phyloP scores from a whole-genome alignment of 495 filamentous ascomycete genomes.

The Aspergillus ellipticus region DNA sequence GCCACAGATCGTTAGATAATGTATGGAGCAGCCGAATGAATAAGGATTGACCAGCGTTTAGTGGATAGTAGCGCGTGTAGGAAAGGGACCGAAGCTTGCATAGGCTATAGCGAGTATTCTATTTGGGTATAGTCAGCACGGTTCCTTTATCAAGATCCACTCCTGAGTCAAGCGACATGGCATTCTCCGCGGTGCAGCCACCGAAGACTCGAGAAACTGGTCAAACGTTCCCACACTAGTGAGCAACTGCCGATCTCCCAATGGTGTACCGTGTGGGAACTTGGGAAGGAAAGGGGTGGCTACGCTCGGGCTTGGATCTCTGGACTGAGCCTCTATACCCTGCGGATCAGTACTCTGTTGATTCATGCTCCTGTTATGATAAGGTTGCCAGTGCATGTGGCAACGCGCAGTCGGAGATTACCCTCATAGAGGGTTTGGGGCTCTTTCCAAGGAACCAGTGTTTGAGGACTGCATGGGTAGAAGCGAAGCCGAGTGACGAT shows the following conservation, averaged over 20 bases:
- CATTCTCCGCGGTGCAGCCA: neutral
- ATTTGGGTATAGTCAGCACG: neutral
- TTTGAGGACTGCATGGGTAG: no score
- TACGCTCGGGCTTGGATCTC: neutral
- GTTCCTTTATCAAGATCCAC: neutral
- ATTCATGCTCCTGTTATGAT: neutral
- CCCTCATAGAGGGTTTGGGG: no score
- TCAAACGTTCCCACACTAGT: neutral
- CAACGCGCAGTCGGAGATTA: neutral
- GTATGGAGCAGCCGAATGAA: neutral
- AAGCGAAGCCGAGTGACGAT: neutral
- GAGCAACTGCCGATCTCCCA: neutral
- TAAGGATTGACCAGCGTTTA: neutral
- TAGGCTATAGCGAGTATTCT: neutral
- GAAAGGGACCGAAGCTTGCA: neutral
- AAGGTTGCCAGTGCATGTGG: neutral
- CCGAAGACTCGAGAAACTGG: neutral
- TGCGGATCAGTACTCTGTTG: neutral
- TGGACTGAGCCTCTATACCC: neutral
- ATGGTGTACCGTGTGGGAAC: neutral
- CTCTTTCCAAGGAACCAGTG: no score
- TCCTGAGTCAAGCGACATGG: neutral
- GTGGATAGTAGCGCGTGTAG: neutral
- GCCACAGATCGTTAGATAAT: neutral
- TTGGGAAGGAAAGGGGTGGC: neutral